A percentile compares a stretch with the other conserved stretches of the same genome.
Conservation (phyloP, 495 filamentous ascomycete genomes). For the Aspergillus diversus region DNA sequence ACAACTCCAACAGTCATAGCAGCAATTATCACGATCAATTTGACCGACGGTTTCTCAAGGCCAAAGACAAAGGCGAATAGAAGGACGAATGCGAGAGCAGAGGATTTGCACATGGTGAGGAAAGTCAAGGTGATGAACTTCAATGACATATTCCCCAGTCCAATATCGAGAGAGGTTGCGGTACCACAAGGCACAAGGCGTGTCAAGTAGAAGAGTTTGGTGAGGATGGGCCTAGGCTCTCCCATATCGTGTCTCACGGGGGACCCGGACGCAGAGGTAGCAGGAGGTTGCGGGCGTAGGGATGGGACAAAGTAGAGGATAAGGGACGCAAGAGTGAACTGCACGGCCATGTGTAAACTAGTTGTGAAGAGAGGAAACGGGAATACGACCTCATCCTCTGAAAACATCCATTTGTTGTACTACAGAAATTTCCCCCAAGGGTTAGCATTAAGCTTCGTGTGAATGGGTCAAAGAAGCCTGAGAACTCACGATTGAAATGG, state of each 20-base stretch:
- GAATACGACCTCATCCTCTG: constrained; percentile 80
- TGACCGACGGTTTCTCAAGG: constrained; percentile 84
- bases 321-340: constrained; percentile 80
- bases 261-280: constrained; percentile 51
- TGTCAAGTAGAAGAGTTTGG: constrained; percentile 86
- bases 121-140: constrained; percentile 97
- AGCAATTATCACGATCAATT: constrained; percentile 81
- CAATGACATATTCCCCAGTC: constrained; percentile 92
- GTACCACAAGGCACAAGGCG: constrained; percentile 91
- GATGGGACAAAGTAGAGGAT: constrained; percentile 84
- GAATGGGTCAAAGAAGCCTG: too few species aligned
- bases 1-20: constrained; percentile 94
- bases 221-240: constrained; percentile 75
- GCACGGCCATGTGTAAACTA: constrained; percentile 92
- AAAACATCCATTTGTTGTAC: constrained; percentile 99
- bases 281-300: constrained; percentile 68
- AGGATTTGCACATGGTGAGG: constrained; percentile 99
- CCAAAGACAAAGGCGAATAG: constrained; percentile 94
- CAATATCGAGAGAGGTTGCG: constrained; percentile 95
- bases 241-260: constrained; percentile 40
- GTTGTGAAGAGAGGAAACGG: constrained; percentile 96
- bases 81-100: constrained; percentile 90
- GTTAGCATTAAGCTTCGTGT: neutral
- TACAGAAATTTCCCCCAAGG: constrained; percentile 30
- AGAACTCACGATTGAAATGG: constrained; percentile 87